Conservation (phyloP, 2,329 filamentous ascomycete genomes). For the Trichoderma breve region DNA sequence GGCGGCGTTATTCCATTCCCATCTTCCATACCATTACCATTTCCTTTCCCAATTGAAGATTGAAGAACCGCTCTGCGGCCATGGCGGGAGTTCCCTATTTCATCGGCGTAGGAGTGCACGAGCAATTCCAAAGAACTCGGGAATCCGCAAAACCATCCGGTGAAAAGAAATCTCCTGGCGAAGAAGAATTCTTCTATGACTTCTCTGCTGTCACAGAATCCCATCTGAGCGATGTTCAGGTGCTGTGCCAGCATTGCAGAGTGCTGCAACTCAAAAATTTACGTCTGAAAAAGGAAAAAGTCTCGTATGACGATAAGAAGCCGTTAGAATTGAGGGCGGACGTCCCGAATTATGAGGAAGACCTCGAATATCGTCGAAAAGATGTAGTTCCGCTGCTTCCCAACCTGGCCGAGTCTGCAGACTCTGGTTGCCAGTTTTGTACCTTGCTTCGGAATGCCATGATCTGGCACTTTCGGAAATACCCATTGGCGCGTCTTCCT, state of each 20-base stretch:
- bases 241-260: background rate
- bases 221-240: background rate
- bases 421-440: background rate
- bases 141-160: background rate
- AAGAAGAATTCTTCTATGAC: background rate
- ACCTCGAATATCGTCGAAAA: background rate
- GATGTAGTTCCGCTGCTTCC: background rate
- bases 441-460: slow-evolving; percentile 1
- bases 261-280: background rate
- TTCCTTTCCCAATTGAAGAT: background rate
- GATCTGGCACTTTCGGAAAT: background rate
- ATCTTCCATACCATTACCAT: background rate
- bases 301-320: background rate
- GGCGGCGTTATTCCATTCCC: background rate
- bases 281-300: background rate
- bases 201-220: background rate
- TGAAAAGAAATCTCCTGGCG: background rate
- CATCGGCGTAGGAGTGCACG: background rate
- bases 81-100: background rate
- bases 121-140: background rate
- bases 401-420: background rate
- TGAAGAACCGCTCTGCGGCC: background rate
- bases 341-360: background rate
- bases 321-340: background rate
- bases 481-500: background rate